Evolutionary conservation across 768 basidiomycete genomes (phyloP), one percentile per base, ranked within the genome.

Genomic region (Sporobolomyces phaffii): DNA sequence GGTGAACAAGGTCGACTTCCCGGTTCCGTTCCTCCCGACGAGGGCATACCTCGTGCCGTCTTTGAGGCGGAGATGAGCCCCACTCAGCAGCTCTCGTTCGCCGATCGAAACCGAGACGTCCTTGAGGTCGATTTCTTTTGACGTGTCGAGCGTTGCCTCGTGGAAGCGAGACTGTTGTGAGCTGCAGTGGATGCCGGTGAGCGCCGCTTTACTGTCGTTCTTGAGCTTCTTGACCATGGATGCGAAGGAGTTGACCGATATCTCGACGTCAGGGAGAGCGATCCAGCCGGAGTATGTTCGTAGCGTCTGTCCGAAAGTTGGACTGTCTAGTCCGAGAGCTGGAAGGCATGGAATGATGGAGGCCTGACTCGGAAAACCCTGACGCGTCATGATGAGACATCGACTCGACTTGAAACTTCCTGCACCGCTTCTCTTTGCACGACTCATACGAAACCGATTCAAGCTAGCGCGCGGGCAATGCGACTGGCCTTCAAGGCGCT

Each of bases 11-110:
- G 78, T 77, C 75, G 51, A 72, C 59, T 59, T 72, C 36, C 52
- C 73, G 22, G 69, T 61, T 60, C 60, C 50, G 47, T 60, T 64
- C 17, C 84, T 78, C 34, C 70, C 85, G 10, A 84, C 78, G 59
- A 87, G 79, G 5, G 81, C 81, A 62, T 79, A 80, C 33, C 65
- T 57, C 2, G 73, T 65, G 3, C 79, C 78, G 0, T 72, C 66
- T 61, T 83, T 82, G 18, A 87, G 74, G 63, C 80, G 77, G n/a
- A 87, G 73, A 61, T 82, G 80, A 2, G 82, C 81, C 69, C 84
- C 83, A 20, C 77, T 76, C 20, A 86, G 75, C 22, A 86, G 76
- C 56, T 86, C 85, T 36, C 76, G 77, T 47, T 81, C 77, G 36
- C 82, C 82, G 11, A 86, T 78, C 20, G 81, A 77, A 36, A 86